phyloP scores from a whole-genome alignment of 2,329 filamentous ascomycete genomes.

The Nemania sp. region DNA sequence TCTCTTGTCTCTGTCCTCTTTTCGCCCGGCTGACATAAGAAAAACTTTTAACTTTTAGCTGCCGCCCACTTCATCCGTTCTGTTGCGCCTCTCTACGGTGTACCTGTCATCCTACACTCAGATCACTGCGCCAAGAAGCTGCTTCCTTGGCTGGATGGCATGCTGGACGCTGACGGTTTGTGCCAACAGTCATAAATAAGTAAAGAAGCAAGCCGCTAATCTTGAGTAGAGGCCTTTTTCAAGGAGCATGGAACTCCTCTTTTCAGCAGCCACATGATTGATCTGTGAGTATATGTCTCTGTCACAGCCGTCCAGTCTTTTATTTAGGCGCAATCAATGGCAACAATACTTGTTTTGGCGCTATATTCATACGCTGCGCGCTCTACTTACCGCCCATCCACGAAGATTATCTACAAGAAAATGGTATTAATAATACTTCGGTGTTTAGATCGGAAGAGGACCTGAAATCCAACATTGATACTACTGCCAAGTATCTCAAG shows the following conservation, averaged over 20 bases:
- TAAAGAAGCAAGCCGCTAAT: constrained; percentile 44
- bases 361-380: not conserved
- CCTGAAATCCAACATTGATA: constrained; percentile 87
- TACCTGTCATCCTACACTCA: constrained; percentile 93
- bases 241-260: constrained; percentile 90
- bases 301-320: not conserved
- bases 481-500: constrained; percentile 91
- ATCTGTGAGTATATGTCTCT: constrained; percentile 58
- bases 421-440: constrained; percentile 1
- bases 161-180: constrained; percentile 49
- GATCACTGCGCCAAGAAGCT: constrained; percentile 99
- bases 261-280: constrained; percentile 98
- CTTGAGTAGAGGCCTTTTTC: constrained; percentile 77
- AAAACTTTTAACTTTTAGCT: constrained; percentile 47
- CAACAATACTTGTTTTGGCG: not conserved
- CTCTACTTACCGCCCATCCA: not conserved
- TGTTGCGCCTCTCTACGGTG: constrained; percentile 81
- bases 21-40: constrained; percentile 7
- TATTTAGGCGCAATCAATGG: not conserved
- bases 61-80: constrained; percentile 92
- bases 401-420: not conserved
- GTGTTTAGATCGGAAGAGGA: constrained; percentile 67
- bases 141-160: constrained; percentile 94
- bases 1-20: not conserved
- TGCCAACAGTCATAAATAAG: not conserved